These are phyloP conservation scores for Coemansia sp. DNA, from an alignment of 192 early-diverging fungal species.

Conservation along the genomic window DNA sequence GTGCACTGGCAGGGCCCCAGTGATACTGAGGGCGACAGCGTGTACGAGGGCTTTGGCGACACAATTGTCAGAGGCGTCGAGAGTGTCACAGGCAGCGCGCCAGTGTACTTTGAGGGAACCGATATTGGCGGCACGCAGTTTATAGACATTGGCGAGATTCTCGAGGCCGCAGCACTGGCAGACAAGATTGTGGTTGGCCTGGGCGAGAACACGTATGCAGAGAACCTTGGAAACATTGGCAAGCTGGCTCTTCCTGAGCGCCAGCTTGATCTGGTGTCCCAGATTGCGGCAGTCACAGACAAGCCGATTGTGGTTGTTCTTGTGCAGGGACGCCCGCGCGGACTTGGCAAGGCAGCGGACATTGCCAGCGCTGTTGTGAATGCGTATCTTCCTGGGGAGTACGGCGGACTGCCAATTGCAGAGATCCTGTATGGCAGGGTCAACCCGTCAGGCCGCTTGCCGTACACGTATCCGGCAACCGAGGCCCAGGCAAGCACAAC, in stretches of 20 bases:
- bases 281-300: constrained; percentile 22
- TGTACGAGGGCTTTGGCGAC: constrained; percentile 47
- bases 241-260: constrained; percentile 48
- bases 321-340: constrained; percentile 60
- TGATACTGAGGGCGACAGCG: constrained; percentile 44
- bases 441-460: constrained; percentile 64
- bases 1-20: constrained; percentile 62
- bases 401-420: constrained; percentile 62
- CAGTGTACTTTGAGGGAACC: constrained; percentile 43
- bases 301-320: constrained; percentile 57
- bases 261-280: constrained; percentile 50
- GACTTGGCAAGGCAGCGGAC: constrained; percentile 46
- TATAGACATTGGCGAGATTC: constrained; percentile 47
- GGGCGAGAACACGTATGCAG: constrained; percentile 63
- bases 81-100: constrained; percentile 18
- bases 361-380: constrained; percentile 57
- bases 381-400: constrained; percentile 64
- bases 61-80: constrained; percentile 34
- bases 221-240: constrained; percentile 59
- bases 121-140: constrained; percentile 54
- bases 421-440: constrained; percentile 60
- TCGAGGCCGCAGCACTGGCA: constrained; percentile 35
- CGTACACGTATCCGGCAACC: constrained; percentile 61
- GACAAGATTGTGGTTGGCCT: constrained; percentile 59
- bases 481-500: constrained; percentile 37